Conservation (phyloP, 164 flowering plant species). For the Vitis cinerea region DNA sequence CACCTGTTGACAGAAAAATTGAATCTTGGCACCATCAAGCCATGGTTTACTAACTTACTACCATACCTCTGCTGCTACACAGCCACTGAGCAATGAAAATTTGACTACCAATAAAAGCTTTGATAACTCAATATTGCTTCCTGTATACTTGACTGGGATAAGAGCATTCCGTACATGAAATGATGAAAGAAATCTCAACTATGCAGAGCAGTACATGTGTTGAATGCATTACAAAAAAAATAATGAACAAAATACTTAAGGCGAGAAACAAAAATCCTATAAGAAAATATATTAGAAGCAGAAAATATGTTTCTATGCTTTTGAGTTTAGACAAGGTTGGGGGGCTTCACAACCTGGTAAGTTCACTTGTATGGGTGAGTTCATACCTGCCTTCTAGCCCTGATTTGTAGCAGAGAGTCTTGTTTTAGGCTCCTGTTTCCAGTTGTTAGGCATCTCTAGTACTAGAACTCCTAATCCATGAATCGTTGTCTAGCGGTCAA, state of each 20-base stretch:
- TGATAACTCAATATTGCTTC: slow-evolving; percentile 3
- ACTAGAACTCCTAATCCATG: background rate
- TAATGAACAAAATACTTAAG: slow-evolving; percentile 5
- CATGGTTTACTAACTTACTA: too few relatives aligned
- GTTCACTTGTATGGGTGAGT: background rate
- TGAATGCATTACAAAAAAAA: slow-evolving; percentile 19
- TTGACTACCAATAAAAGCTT: too few relatives aligned
- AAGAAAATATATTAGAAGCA: slow-evolving; percentile 1
- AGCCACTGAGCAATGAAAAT: too few relatives aligned
- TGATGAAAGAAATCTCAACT: slow-evolving; percentile 8
- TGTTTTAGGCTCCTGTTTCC: background rate
- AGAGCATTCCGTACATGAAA: background rate
- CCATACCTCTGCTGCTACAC: too few relatives aligned
- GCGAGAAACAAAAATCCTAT: background rate
- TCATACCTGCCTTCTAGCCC: slow-evolving; percentile 11
- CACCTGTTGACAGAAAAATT: too few relatives aligned
- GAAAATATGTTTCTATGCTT: background rate
- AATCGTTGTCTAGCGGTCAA: slow-evolving; percentile 20
- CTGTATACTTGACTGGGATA: background rate
- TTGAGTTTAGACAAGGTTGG: background rate
- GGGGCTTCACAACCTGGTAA: slow-evolving; percentile 9
- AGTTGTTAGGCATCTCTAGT: background rate
- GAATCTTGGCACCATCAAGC: too few relatives aligned
- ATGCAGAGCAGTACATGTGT: background rate
- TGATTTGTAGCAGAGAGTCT: background rate